Base-by-base conservation (phyloP, 495 filamentous ascomycete species). In the Hyaloscypha hepaticicola region DNA sequence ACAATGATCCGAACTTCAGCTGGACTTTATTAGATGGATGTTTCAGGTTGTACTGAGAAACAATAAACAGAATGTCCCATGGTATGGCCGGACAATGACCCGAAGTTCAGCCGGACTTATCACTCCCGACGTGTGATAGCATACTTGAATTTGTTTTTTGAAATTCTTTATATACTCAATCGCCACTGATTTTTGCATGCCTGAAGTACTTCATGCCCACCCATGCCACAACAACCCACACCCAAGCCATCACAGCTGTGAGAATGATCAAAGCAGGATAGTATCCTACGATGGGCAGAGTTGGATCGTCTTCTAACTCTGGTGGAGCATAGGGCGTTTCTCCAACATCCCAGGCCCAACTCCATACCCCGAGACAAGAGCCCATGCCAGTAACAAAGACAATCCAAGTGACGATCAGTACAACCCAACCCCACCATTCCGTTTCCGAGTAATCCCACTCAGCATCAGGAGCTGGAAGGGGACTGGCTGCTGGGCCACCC, bases 191-290 rank as follows among this genome's bases (percentile, higher is more conserved):
- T 77, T 96, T 95, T 6, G 95, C 94, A 83, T 99, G 95, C 71
- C 91, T 88, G 71, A 99, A 99, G 77, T 97, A 98, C 76, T 99
- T 99, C 94, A 99, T 97, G 5, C 95, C 95, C 22, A 97, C 85
- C 95, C 95, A 99, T 16, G 96, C 96, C 61, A 96, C 87, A 33
- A 94, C 85, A 31, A 98, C 93, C 95, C 95, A 99, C 27, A 97
- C 92, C 95, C 95, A 99, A 6, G 93, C 91, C 93, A 99, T 97
- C 34, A 99, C 90, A 45, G 87, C 86, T 38, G 93, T 97, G 63
- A 98, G 76, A 64, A 97, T 92, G 56, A 97, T 90, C 73, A 99
- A 74, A 25, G 95, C 91, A 31, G 95, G 95, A 77, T 99, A 99
- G 73, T 99, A 99, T 1, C 95, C 95, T 6, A 95, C 90, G 70